phyloP scores from a whole-genome alignment of 78 protist species.

The Dictyostelium purpureum region DNA sequence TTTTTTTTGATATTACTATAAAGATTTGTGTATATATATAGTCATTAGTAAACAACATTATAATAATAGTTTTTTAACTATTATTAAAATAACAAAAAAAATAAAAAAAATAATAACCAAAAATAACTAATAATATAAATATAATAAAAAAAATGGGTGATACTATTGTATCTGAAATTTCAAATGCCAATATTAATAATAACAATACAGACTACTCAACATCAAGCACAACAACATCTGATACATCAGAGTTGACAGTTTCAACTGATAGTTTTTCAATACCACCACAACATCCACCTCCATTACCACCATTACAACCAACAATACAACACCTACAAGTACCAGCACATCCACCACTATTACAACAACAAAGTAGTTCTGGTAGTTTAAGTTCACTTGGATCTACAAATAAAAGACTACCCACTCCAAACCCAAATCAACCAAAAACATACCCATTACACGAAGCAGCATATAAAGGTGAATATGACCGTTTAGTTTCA shows the following conservation, averaged over 20 bases:
- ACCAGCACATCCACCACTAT: not conserved
- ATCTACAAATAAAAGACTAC: not conserved
- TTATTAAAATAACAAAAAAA: too few species aligned
- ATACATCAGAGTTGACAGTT: constrained; percentile 27
- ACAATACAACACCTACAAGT: not conserved
- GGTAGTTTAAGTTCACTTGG: not conserved
- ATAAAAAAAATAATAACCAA: too few species aligned
- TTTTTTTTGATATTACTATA: too few species aligned
- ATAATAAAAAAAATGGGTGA: too few species aligned
- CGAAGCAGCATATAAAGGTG: constrained; percentile 73
- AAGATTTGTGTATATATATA: too few species aligned
- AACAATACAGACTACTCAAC: constrained; percentile 28
- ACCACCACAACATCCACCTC: not conserved
- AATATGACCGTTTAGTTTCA: constrained; percentile 50
- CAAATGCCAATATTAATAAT: too few species aligned
- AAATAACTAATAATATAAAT: too few species aligned
- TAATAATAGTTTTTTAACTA: too few species aligned
- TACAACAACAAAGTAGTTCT: not conserved
- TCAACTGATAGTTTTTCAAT: constrained; percentile 41
- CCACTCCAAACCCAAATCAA: not conserved
- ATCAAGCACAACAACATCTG: constrained; percentile 1
- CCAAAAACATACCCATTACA: constrained; percentile 49
- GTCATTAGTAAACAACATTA: too few species aligned
- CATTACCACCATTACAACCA: too few species aligned
- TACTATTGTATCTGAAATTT: too few species aligned